Conservation (phyloP, 2,329 filamentous ascomycete species). For the Colletotrichum sp. region DNA sequence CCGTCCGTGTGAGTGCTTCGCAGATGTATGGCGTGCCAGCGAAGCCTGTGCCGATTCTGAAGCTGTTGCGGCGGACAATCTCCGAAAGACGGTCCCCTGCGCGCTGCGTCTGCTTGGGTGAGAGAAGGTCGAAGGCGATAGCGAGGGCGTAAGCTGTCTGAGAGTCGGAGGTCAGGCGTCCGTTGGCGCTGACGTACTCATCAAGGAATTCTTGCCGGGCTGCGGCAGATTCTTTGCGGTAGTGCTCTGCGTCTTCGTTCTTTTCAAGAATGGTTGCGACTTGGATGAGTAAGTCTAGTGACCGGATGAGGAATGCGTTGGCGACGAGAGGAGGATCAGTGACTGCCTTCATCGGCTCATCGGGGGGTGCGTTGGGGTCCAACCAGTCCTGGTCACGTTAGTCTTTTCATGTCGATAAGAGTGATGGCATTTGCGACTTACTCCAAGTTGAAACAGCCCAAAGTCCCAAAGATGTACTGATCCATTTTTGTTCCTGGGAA, state of each 20-base stretch:
- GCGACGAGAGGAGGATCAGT: conserved; percentile 34
- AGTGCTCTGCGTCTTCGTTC: background rate
- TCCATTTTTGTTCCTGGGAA: background rate
- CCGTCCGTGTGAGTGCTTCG: conserved; percentile 14
- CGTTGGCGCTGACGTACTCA: conserved; percentile 24
- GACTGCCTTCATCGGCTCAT: conserved; percentile 28
- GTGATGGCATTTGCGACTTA: background rate
- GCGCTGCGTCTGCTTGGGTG: background rate
- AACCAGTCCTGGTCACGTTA: conserved; percentile 30
- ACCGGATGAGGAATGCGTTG: conserved; percentile 33
- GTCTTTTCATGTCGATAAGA: fast-evolving
- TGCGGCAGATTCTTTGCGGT: background rate
- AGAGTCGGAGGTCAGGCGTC: conserved; percentile 21
- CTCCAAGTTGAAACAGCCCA: background rate
- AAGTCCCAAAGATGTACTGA: conserved; percentile 1
- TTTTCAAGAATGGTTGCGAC: background rate
- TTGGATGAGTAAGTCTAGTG: background rate
- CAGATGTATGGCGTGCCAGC: conserved; percentile 26
- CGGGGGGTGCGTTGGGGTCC: conserved; percentile 33
- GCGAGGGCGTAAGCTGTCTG: conserved; percentile 27
- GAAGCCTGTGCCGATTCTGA: conserved; percentile 26
- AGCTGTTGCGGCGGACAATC: background rate
- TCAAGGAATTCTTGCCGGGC: conserved; percentile 23
- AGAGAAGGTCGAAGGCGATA: conserved; percentile 23
- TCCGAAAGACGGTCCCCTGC: background rate